phyloP scores from a whole-genome alignment of 371 early-diverging fungal species.

The Syncephalastrum racemosum region DNA sequence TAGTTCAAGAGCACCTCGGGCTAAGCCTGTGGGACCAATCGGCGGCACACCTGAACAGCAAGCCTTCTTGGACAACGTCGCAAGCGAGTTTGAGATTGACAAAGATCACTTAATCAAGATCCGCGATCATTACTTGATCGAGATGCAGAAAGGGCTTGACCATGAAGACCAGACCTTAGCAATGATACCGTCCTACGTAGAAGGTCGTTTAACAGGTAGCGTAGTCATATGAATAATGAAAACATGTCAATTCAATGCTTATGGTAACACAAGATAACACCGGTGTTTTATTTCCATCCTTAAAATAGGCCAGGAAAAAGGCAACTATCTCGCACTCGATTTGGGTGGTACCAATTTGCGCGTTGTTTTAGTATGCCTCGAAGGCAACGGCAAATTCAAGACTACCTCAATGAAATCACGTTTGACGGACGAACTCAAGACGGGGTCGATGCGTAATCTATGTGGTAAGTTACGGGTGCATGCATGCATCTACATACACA shows the following conservation, averaged over 20 bases:
- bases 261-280: no score
- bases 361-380: slow-evolving; percentile 80
- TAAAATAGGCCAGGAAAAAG: slow-evolving; percentile 70
- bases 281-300: no score
- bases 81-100: slow-evolving; percentile 57
- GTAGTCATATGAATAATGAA: neutral
- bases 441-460: slow-evolving; percentile 48
- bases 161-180: slow-evolving; percentile 60
- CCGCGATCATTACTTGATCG: slow-evolving; percentile 63
- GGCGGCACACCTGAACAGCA: slow-evolving; percentile 45
- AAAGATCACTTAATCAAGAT: slow-evolving; percentile 57
- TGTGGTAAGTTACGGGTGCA: slow-evolving; percentile 24
- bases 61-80: slow-evolving; percentile 41
- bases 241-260: no score
- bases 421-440: slow-evolving; percentile 77
- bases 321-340: slow-evolving; percentile 89
- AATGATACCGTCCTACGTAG: slow-evolving; percentile 78
- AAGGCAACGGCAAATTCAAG: slow-evolving; percentile 64
- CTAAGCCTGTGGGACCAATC: slow-evolving; percentile 16
- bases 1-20: slow-evolving; percentile 2
- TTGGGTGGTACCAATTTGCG: slow-evolving; percentile 94
- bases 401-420: slow-evolving; percentile 74
- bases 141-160: slow-evolving; percentile 72
- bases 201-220: slow-evolving; percentile 45
- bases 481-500: neutral